Conservation (phyloP, 805 yeast genomes). For the Pichia cephalocereana region DNA sequence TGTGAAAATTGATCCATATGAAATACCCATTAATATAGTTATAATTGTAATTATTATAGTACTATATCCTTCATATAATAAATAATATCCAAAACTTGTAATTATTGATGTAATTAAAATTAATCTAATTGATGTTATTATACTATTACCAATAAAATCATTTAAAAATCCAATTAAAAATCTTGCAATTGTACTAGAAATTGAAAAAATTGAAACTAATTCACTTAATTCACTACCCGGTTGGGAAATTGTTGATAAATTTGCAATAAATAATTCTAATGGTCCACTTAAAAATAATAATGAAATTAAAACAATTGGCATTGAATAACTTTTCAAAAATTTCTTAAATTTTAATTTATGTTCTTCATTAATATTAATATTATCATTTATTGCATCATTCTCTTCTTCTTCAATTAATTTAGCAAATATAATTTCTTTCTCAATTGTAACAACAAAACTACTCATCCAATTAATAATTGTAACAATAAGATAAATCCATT, state of each 20-base stretch:
- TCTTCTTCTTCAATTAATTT: slow-evolving; percentile 16
- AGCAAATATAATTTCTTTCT: slow-evolving; percentile 36
- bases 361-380: slow-evolving; percentile 1
- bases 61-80: too few species aligned
- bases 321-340: slow-evolving; percentile 43
- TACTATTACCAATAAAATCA: slow-evolving; percentile 38
- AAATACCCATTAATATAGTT: slow-evolving; percentile 36
- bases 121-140: background rate
- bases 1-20: slow-evolving; percentile 79
- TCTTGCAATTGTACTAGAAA: slow-evolving; percentile 60
- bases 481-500: slow-evolving; percentile 42
- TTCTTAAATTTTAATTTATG: slow-evolving; percentile 20
- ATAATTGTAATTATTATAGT: too few species aligned
- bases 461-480: slow-evolving; percentile 57
- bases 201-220: slow-evolving; percentile 53
- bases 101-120: background rate
- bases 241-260: slow-evolving; percentile 53
- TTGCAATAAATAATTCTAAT: slow-evolving; percentile 73
- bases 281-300: slow-evolving; percentile 72
- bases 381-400: slow-evolving; percentile 5
- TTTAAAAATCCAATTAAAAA: slow-evolving; percentile 54
- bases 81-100: background rate
- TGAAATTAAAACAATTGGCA: slow-evolving; percentile 55
- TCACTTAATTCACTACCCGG: slow-evolving; percentile 14
- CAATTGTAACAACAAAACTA: slow-evolving; percentile 54